A percentile compares a stretch with the other conserved stretches of the same genome.
These are phyloP conservation scores for Physcomitrellopsis africana DNA, from an alignment of 225 moss, liverwort and hornwort genomes.

Conservation along the genomic window DNA sequence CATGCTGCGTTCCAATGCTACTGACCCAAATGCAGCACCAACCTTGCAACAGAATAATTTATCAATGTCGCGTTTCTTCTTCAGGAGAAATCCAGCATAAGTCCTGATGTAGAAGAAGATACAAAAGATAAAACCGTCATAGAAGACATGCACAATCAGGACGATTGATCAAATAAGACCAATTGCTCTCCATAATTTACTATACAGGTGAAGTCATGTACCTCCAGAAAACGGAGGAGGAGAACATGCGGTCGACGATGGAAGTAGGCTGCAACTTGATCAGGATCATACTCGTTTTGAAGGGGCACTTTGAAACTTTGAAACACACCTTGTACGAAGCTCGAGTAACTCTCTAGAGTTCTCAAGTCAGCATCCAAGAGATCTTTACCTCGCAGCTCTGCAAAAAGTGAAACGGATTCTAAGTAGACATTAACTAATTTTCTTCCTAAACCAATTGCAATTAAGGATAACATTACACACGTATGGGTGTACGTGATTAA, in stretches of 20 bases:
- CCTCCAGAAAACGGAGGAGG: conserved; percentile 82
- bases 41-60: conserved; percentile 57
- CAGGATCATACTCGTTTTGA: conserved; percentile 71
- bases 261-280: conserved; percentile 84
- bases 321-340: conserved; percentile 50
- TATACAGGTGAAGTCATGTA: conserved; percentile 28
- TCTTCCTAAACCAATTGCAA: neutral
- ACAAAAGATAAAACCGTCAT: neutral
- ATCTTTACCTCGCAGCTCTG: conserved; percentile 74
- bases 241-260: conserved; percentile 83
- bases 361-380: conserved; percentile 78
- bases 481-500: neutral
- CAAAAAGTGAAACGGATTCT: conserved; percentile 9
- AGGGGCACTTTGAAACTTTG: conserved; percentile 74
- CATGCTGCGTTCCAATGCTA: conserved; percentile 56
- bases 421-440: conserved; percentile 12
- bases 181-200: neutral
- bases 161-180: neutral
- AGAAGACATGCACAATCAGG: neutral
- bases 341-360: conserved; percentile 61
- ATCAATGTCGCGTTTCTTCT: conserved; percentile 14
- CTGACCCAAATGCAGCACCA: conserved; percentile 71
- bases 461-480: neutral
- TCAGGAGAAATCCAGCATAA: neutral
- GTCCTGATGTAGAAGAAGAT: too few relatives aligned